Conservation (phyloP, 805 yeast genomes). For the Suhomyces vadensis region DNA sequence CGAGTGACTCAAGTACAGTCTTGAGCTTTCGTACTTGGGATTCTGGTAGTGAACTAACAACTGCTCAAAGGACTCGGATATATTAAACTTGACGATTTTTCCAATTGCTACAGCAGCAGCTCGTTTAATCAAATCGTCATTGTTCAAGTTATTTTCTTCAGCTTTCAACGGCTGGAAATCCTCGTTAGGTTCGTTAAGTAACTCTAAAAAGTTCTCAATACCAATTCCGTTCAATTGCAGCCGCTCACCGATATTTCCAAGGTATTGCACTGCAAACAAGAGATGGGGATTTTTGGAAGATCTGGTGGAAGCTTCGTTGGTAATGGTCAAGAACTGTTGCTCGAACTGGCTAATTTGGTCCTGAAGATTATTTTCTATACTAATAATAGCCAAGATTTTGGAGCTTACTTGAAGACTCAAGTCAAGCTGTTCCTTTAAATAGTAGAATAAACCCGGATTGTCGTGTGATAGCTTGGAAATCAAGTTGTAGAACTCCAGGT, state of each 20-base stretch:
- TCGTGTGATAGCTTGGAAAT: conserved; percentile 7
- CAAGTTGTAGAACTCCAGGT: conserved; percentile 3
- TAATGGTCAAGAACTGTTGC: conserved; percentile 27
- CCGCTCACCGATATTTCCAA: conserved; percentile 49
- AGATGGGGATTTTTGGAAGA: conserved; percentile 11
- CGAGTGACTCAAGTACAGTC: conserved; percentile 13
- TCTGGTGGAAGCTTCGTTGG: conserved; percentile 34
- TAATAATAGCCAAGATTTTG: conserved; percentile 31
- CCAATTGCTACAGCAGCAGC: conserved; percentile 14
- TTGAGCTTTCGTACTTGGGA: conserved; percentile 5
- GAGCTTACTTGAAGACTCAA: conserved; percentile 26
- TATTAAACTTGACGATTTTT: conserved; percentile 9
- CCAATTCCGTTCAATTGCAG: conserved; percentile 17
- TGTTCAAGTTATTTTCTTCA: conserved; percentile 9
- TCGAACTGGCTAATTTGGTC: conserved; percentile 28
- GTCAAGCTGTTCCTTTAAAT: conserved; percentile 15
- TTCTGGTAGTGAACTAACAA: conserved; percentile 9
- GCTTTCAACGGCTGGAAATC: conserved; percentile 6
- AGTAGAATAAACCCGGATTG: conserved; percentile 10
- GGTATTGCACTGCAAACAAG: conserved; percentile 41
- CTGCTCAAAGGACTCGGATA: conserved; percentile 4
- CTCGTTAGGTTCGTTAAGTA: conserved; percentile 26
- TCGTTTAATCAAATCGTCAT: conserved; percentile 10
- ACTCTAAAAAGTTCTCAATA: conserved; percentile 36
- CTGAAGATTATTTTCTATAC: conserved; percentile 20